Base-by-base conservation (phyloP, 2,329 filamentous ascomycete genomes). In the Leptographium lundbergii region DNA sequence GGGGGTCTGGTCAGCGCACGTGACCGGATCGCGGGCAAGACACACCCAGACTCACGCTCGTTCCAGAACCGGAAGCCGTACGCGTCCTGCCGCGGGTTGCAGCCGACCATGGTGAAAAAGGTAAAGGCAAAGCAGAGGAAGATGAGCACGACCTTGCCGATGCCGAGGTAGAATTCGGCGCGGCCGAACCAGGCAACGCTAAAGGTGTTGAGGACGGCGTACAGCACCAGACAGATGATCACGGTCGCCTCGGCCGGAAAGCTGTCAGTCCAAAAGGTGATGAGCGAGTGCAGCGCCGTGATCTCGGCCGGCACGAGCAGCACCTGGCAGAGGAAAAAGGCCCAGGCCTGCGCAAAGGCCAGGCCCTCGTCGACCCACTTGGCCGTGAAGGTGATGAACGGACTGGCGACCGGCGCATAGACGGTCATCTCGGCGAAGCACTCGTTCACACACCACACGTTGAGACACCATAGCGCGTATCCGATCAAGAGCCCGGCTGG, bases 391-490 rank as follows among this genome's bases (percentile, higher is more conserved):
- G 85, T 83, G 68, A 90, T 88, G 68, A 91, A 91, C 0, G 87
- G 86, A 45, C 85, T 88, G 0, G 86, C 88, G 58, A 91, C 87
- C 7, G 87, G 87, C 3, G 89, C 74, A 64, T 87, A 89, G 0
- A 85, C 87, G 7, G 88, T 86, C 86, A 90, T 88, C 69, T 90
- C 87, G 10, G 85, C 84, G 74, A 87, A 81, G 67, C 64, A 67
- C 32, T 65, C 61, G 56, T 68, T 85, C 47, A 85, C 74, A 56
- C 78, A 77, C n/a, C 85, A 75, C 62, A 85, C 80, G 47, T 85
- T 77, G 39, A 58, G 65, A 68, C 58, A 63, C 81, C 81, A 85
- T 29, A 84, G 71, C 17, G 76, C 75, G 63, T 85, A 86, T 42
- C 81, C 82, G 22, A 82, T 67, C 58, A 84, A 79, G 32, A 85